Evolutionary conservation across 2,329 filamentous ascomycete genomes (phyloP), one percentile per base, ranked within the genome.

Genomic region (Ophiocordyceps sinensis): DNA sequence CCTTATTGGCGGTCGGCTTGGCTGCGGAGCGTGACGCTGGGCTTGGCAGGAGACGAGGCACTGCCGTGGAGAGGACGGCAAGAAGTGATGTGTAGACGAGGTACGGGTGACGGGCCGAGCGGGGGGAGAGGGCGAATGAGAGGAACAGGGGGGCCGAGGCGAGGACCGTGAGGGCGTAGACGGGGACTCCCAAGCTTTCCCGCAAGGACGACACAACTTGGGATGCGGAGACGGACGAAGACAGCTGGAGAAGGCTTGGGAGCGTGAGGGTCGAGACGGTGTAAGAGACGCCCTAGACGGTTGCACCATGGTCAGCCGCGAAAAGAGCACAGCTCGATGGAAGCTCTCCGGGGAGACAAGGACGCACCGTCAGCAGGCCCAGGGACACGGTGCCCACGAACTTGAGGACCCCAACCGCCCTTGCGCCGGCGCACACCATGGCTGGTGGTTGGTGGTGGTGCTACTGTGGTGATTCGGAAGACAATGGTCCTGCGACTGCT

Each of bases 381-480:
- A 95, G 73, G 53, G 83, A 89, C 50, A 94, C 76, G 40, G 86
- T 93, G 55, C 89, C 89, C 51, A 95, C 82, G 60, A 95, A 94
- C 67, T 96, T 95, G 66, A 84, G 77, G 60, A 82, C 66, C 42
- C 85, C 79, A 55, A 94, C 70, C 55, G 48, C 43, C 39, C 43
- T 45, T 36, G 44, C 47, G 41, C 78, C 77, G 53, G 71, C 77
- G 52, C 73, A 76, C 52, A 76, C 70, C 75, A 86, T 83, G 61
- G 57, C 31, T 40, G 34, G 40, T 29, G 40, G 43, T 45, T 41
- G 43, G 15, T 17, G 37, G 3, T 19, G 19, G 19, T 19, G 10
- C 21, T 26, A 15, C 28, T 35, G 3, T 23, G 10, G 9, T 23
- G 17, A 2, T 37, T 23, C 32, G 17, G 13, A 14, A 3, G 9